phyloP scores from a whole-genome alignment of 805 yeast genomes.

The Pichia insulana region DNA sequence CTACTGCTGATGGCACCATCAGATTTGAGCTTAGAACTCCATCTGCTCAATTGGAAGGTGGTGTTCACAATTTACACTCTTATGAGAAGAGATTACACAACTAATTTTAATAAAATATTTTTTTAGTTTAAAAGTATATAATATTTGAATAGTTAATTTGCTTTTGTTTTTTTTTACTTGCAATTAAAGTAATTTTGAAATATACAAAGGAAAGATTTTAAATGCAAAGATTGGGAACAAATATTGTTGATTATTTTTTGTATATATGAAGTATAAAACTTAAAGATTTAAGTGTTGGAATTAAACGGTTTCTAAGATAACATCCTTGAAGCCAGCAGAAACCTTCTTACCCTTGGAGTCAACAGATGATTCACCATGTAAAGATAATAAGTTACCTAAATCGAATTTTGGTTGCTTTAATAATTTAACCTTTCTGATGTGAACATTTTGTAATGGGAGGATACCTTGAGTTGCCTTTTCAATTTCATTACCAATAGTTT shows the following conservation, averaged over 20 bases:
- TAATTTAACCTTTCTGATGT: conserved; percentile 97
- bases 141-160: background rate
- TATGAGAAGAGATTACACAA: conserved; percentile 96
- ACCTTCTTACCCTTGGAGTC: conserved; percentile 98
- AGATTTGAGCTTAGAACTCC: conserved; percentile 98
- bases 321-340: conserved; percentile 93
- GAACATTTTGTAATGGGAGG: conserved; percentile 97
- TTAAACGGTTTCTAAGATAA: conserved; percentile 95
- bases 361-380: conserved; percentile 91
- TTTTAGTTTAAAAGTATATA: conserved; percentile 1
- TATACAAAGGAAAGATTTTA: background rate
- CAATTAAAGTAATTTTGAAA: background rate
- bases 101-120: conserved; percentile 26
- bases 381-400: conserved; percentile 89
- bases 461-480: conserved; percentile 92
- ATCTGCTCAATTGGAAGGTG: conserved; percentile 98
- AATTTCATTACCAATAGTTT: conserved; percentile 97
- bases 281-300: conserved; percentile 11
- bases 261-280: conserved; percentile 10
- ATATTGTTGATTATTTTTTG: conserved; percentile 5
- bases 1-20: conserved; percentile 58
- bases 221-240: background rate
- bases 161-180: background rate
- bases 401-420: conserved; percentile 98
- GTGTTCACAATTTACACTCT: conserved; percentile 91